A percentile compares a stretch with the other conserved stretches of the same genome.
These are phyloP conservation scores for Yarrowia sp. DNA, from an alignment of 805 yeast species.

Conservation along the genomic window DNA sequence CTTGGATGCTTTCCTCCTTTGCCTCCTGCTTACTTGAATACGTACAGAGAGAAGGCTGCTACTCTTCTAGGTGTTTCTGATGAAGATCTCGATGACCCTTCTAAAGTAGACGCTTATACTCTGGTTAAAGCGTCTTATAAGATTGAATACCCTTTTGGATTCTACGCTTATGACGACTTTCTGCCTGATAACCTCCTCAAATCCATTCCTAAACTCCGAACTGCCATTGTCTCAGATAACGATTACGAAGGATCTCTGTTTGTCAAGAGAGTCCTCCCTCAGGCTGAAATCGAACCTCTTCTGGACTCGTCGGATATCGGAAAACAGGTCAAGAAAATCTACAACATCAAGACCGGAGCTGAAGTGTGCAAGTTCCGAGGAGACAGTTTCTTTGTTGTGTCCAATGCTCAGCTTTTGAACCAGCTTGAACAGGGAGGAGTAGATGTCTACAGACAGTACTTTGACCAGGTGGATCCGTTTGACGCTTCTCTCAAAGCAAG, in stretches of 20 bases:
- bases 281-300: neutral
- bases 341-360: neutral
- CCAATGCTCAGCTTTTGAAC: neutral
- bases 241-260: slow-evolving; percentile 13
- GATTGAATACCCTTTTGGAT: slow-evolving; percentile 22
- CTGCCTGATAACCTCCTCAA: slow-evolving; percentile 3
- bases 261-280: neutral
- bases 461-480: slow-evolving; percentile 39
- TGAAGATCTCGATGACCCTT: neutral
- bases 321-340: neutral
- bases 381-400: slow-evolving; percentile 1
- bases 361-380: slow-evolving; percentile 24
- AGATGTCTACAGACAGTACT: slow-evolving; percentile 35
- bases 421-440: slow-evolving; percentile 16
- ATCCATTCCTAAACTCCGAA: neutral
- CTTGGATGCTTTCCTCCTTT: slow-evolving; percentile 6
- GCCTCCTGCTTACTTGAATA: neutral
- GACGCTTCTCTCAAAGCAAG: slow-evolving; percentile 35
- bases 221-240: neutral
- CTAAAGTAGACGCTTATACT: neutral
- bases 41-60: slow-evolving; percentile 12
- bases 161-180: slow-evolving; percentile 7
- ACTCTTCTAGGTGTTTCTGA: slow-evolving; percentile 1
- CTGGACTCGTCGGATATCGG: neutral
- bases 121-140: neutral